Percentiles rank a stretch among this genome's conserved stretches.
phyloP scores from a whole-genome alignment of 768 basidiomycete species.

The Lyophyllum decastes region DNA sequence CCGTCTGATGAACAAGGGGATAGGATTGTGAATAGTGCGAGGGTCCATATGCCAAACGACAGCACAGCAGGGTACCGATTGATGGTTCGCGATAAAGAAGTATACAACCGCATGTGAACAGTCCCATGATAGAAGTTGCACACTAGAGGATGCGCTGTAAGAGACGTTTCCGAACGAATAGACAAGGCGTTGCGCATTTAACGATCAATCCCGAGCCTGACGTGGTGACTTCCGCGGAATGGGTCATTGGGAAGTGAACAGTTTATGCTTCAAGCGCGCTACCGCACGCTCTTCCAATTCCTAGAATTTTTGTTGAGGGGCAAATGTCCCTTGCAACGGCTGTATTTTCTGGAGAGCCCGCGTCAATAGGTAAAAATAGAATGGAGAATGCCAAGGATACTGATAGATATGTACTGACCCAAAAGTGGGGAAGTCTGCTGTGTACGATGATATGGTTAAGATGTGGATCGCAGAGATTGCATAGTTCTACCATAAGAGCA shows the following conservation, averaged over 20 bases:
- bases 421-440: not conserved
- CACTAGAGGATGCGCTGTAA: not conserved
- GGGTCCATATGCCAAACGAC: constrained; percentile 4
- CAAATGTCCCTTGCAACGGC: not conserved
- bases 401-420: not conserved
- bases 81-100: constrained; percentile 13
- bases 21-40: not conserved
- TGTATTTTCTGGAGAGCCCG: not conserved
- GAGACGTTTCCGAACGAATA: not conserved
- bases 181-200: not conserved
- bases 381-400: not conserved
- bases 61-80: constrained; percentile 1
- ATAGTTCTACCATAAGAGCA: not conserved
- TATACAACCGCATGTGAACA: constrained; percentile 12
- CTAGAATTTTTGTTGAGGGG: not conserved
- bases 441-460: not conserved
- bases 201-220: not conserved
- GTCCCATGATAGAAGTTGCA: constrained; percentile 11
- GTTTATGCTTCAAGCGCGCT: not conserved
- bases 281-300: not conserved
- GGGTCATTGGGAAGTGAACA: not conserved
- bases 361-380: not conserved
- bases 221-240: not conserved
- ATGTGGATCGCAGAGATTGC: not conserved
- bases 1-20: constrained; percentile 1